Conservation (phyloP, 2,329 filamentous ascomycete genomes). For the Truncatella angustata region DNA sequence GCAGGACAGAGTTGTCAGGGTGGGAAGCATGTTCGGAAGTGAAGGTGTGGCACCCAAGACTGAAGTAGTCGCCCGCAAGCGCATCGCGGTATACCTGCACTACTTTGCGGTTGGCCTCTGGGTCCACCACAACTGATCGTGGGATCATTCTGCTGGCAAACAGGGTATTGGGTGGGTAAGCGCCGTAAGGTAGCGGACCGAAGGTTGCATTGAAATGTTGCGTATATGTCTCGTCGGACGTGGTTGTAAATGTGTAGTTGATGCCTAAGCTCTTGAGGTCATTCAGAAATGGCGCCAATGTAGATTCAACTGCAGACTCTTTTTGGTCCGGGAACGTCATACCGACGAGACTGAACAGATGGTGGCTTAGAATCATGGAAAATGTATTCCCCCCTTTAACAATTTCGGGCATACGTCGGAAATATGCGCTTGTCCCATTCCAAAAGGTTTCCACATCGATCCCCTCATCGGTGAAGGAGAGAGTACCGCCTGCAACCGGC, state of each 20-base stretch:
- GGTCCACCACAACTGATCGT: conserved; percentile 1
- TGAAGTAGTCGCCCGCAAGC: too few relatives aligned
- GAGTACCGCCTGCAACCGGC: not conserved
- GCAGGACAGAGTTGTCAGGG: conserved; percentile 14
- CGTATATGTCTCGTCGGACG: not conserved
- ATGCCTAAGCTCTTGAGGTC: conserved; percentile 8
- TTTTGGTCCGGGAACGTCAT: not conserved
- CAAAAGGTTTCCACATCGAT: not conserved
- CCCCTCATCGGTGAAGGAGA: conserved; percentile 8
- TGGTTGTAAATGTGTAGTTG: conserved; percentile 7
- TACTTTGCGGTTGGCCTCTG: not conserved
- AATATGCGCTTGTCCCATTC: not conserved
- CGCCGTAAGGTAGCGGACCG: conserved; percentile 13
- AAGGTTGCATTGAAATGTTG: conserved; percentile 4
- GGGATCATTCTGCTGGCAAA: conserved; percentile 11
- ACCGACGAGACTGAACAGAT: not conserved
- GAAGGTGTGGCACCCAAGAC: conserved; percentile 9
- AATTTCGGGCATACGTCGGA: not conserved
- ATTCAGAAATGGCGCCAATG: conserved; percentile 5
- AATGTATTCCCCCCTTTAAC: not conserved
- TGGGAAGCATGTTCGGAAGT: conserved; percentile 2
- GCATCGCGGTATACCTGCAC: too few relatives aligned
- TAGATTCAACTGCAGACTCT: not conserved
- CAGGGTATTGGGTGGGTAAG: conserved; percentile 1
- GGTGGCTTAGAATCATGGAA: not conserved